Base-by-base conservation (phyloP, 352 stramenopile species). In the Phytopythium montanum region DNA sequence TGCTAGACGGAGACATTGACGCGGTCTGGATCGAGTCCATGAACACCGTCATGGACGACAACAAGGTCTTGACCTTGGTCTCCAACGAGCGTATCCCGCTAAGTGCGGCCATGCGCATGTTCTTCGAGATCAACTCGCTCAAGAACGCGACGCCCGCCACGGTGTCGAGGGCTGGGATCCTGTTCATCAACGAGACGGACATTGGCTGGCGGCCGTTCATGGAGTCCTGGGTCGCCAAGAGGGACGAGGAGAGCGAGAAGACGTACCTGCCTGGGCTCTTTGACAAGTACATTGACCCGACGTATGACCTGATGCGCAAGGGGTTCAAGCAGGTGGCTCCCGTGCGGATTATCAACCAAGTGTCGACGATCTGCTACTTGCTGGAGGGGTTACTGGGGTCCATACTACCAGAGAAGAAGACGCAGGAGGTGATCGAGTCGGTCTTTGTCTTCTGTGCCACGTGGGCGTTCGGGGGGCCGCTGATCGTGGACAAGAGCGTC, bases 41-140 rank as follows among this genome's bases (percentile, higher is more conserved):
- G 95, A 99, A 99, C 73, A 98, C 91, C 1, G 96, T 99, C 64
- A 98, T 99, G 95, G 95, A 98, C 59, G 95, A 98, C 58, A 98
- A 98, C 71, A 97, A 97, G 50, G 89, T 98, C 55, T 75, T 98
- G 1, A 98, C 95, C 10, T 73, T 98, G 0, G 87, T 95, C 42
- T 94, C 83, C 16, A 96, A 96, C 50, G 87, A 96, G 58, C 81
- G 87, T 3, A 96, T 95, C 19, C 86, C 87, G 3, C 51, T 95
- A 31, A 95, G 83, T 31, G 65, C 72, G 23, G 85, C 85, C 0
- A 96, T 96, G 87, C 76, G 86, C n/a, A 96, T 96, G 87, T 80
- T 96, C 33, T 96, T 96, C 51, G 87, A 96, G 65, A 95, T 96
- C 61, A 95, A 95, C 56, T 93, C 83, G 41, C 76, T 96, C 31